Percentiles rank a stretch among this genome's conserved stretches.
Conservation (phyloP, 768 basidiomycete genomes). For the Hysterangium stoloniferum region DNA sequence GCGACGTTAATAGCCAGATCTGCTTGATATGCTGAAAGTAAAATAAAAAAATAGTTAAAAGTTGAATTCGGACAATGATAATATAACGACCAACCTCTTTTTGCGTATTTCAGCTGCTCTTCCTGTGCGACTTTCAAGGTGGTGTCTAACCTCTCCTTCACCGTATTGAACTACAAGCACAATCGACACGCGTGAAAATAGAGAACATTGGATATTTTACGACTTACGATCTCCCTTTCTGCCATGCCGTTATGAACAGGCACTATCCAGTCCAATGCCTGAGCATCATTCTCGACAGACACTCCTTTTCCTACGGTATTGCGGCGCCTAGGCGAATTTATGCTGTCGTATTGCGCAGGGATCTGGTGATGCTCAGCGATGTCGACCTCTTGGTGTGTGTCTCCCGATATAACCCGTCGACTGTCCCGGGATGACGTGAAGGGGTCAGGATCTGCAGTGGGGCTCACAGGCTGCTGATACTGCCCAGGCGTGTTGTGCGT, state of each 20-base stretch:
- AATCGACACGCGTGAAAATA: no score
- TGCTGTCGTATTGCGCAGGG: neutral
- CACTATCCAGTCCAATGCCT: constrained; percentile 5
- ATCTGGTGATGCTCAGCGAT: neutral
- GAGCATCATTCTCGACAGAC: constrained; percentile 3
- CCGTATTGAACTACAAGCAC: constrained; percentile 21
- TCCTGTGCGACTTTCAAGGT: constrained; percentile 41
- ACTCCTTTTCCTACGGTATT: neutral
- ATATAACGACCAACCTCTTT: no score
- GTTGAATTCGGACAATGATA: constrained; percentile 18
- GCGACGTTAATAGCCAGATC: constrained; percentile 17
- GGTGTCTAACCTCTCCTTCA: constrained; percentile 46
- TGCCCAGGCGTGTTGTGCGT: neutral
- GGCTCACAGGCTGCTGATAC: neutral
- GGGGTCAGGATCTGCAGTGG: neutral
- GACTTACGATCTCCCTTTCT: no score
- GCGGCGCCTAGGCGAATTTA: neutral
- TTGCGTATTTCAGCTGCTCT: constrained; percentile 39
- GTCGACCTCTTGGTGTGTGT: neutral
- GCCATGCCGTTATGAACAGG: neutral
- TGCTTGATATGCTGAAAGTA: constrained; percentile 24
- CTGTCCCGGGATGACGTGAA: neutral
- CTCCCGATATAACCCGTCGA: neutral
- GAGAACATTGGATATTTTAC: no score
- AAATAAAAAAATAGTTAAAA: constrained; percentile 19